A percentile compares a stretch with the other conserved stretches of the same genome.
These are phyloP conservation scores for Magnusiomyces tetraspermus DNA, from an alignment of 1,139 yeast species.

Conservation along the genomic window DNA sequence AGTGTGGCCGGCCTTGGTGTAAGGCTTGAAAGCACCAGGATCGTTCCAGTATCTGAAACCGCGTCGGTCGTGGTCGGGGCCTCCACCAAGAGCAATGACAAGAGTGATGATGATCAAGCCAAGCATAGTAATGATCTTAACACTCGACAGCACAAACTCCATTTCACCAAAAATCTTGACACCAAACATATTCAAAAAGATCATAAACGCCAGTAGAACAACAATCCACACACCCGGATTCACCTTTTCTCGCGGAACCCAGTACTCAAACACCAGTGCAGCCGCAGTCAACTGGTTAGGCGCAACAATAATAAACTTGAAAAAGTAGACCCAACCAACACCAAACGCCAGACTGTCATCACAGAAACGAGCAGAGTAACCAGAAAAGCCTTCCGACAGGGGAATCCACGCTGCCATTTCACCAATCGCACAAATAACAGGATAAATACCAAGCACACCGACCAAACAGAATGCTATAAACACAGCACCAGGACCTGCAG, in stretches of 20 bases:
- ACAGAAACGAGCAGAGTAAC: conserved; percentile 57
- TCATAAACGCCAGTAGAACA: conserved; percentile 51
- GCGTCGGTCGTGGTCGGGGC: conserved; percentile 50
- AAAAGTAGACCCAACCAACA: conserved; percentile 57
- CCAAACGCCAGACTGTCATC: conserved; percentile 69
- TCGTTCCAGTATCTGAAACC: conserved; percentile 60
- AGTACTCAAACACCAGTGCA: conserved; percentile 50
- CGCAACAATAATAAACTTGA: conserved; percentile 55
- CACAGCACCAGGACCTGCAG: conserved; percentile 65
- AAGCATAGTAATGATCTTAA: conserved; percentile 62
- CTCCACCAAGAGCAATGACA: conserved; percentile 67
- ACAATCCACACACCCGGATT: conserved; percentile 64
- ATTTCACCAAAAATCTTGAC: conserved; percentile 58
- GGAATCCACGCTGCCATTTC: conserved; percentile 74
- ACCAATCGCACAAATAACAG: conserved; percentile 60
- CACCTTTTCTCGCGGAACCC: conserved; percentile 44
- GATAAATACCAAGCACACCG: no score
- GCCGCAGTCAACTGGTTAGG: conserved; percentile 53
- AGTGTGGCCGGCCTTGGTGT: conserved; percentile 24
- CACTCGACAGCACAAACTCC: conserved; percentile 58
- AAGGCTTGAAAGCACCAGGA: conserved; percentile 53
- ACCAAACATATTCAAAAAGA: conserved; percentile 48
- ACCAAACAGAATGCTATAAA: conserved; percentile 51
- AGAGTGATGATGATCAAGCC: conserved; percentile 63
- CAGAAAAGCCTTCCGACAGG: conserved; percentile 61